phyloP scores from a whole-genome alignment of 345 rosid genomes.

The Boechera divaricarpa region DNA sequence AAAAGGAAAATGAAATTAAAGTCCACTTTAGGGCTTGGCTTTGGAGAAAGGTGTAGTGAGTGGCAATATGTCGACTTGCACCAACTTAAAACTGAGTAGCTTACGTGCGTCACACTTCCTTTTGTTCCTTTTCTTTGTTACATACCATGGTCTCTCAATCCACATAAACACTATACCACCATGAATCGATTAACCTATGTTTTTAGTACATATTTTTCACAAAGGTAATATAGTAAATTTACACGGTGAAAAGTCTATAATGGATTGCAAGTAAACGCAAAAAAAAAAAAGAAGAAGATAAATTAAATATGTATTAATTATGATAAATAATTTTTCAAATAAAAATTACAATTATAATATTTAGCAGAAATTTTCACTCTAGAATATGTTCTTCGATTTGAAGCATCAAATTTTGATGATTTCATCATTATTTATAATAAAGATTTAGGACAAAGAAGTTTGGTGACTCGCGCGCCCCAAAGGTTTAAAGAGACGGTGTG shows the following conservation, averaged over 20 bases:
- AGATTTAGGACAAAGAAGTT: slow-evolving; percentile 8
- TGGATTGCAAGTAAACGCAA: not conserved
- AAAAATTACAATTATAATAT: not conserved
- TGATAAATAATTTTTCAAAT: too few relatives aligned
- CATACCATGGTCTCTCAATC: not conserved
- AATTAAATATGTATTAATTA: not conserved
- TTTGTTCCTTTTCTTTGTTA: not conserved
- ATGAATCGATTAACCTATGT: not conserved
- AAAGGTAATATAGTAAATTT: not conserved
- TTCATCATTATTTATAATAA: not conserved
- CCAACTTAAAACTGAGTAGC: slow-evolving; percentile 34
- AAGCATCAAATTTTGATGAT: slow-evolving; percentile 3
- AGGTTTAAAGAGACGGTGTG: not conserved
- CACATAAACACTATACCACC: not conserved
- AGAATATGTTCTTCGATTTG: not conserved
- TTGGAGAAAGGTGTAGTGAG: slow-evolving; percentile 45
- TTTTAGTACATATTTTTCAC: too few relatives aligned
- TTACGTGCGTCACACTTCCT: slow-evolving; percentile 41
- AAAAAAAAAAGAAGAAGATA: not conserved
- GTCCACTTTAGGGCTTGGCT: slow-evolving; percentile 38
- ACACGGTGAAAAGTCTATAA: not conserved
- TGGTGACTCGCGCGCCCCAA: slow-evolving; percentile 1
- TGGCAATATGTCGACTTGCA: slow-evolving; percentile 45
- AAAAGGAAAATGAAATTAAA: slow-evolving; percentile 32
- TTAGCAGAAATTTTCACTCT: not conserved